phyloP scores from a whole-genome alignment of 331 rosid species.

The Quercus phellos region DNA sequence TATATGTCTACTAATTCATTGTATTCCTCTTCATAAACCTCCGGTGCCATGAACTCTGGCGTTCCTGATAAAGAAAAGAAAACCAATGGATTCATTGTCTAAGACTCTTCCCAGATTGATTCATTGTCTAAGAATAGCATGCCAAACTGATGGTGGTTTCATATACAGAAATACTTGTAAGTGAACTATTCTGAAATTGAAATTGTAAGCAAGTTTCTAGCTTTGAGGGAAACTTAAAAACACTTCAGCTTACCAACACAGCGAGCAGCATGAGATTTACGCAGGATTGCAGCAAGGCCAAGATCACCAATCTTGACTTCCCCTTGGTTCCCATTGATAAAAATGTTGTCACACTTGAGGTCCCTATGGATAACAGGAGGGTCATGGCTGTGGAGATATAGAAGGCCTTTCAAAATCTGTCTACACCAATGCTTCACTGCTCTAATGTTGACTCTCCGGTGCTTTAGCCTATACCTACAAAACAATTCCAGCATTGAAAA shows the following conservation, averaged over 20 bases:
- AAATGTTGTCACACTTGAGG: conserved; percentile 95
- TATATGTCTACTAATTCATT: conserved; percentile 90
- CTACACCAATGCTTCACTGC: conserved; percentile 98
- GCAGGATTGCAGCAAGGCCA: conserved; percentile 90
- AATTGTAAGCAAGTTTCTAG: neutral
- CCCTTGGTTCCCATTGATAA: conserved; percentile 97
- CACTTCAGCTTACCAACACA: conserved; percentile 70
- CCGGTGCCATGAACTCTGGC: conserved; percentile 99
- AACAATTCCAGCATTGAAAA: conserved; percentile 12
- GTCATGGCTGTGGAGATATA: conserved; percentile 81
- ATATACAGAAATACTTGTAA: no score
- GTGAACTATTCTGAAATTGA: neutral
- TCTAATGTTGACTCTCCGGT: conserved; percentile 74
- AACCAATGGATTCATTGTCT: neutral
- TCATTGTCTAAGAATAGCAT: neutral
- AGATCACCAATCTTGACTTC: conserved; percentile 98
- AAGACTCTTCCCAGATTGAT: neutral
- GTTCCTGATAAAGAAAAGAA: conserved; percentile 55
- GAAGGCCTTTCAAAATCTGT: conserved; percentile 89
- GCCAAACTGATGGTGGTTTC: neutral
- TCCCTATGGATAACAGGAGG: conserved; percentile 99
- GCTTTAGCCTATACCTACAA: conserved; percentile 78
- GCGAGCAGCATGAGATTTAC: conserved; percentile 72
- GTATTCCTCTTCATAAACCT: conserved; percentile 92
- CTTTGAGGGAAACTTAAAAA: conserved; percentile 3